Evolutionary conservation across 805 yeast species (phyloP).

Genomic region (Starmerella geochares): DNA sequence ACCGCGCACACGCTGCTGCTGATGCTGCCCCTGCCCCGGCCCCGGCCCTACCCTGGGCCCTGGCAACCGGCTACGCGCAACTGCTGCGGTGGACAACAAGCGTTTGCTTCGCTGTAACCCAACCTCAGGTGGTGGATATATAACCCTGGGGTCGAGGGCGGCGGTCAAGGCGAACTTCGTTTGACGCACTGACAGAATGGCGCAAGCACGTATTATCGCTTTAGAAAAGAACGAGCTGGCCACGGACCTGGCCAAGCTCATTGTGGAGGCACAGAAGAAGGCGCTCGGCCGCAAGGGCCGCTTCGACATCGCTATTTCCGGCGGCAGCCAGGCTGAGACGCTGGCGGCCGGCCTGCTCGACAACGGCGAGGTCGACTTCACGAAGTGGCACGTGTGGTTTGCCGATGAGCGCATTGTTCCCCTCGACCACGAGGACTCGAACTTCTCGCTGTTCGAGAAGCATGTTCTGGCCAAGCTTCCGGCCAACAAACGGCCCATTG

Average conservation of each 20-base stretch:
- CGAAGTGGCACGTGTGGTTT: conserved; percentile 53
- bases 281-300: conserved; percentile 39
- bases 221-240: conserved; percentile 52
- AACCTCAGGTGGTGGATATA: background rate
- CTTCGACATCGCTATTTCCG: conserved; percentile 76
- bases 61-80: conserved; percentile 4
- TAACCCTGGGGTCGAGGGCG: background rate
- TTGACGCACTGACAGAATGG: conserved; percentile 10
- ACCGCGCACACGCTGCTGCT: background rate
- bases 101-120: background rate
- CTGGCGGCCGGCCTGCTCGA: conserved; percentile 54
- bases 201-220: conserved; percentile 20
- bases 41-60: background rate
- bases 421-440: conserved; percentile 70
- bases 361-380: conserved; percentile 35
- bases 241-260: conserved; percentile 50
- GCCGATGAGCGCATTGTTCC: conserved; percentile 89
- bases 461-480: conserved; percentile 44
- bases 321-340: conserved; percentile 80
- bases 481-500: conserved; percentile 19
- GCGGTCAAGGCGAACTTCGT: background rate
- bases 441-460: conserved; percentile 66
- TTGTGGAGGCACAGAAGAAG: conserved; percentile 51
- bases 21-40: too few relatives aligned
- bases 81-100: background rate